A percentile compares a stretch with the other conserved stretches of the same genome.
Evolutionary conservation across 2,329 filamentous ascomycete species (phyloP).

Genomic region (Colletotrichum somersetense): DNA sequence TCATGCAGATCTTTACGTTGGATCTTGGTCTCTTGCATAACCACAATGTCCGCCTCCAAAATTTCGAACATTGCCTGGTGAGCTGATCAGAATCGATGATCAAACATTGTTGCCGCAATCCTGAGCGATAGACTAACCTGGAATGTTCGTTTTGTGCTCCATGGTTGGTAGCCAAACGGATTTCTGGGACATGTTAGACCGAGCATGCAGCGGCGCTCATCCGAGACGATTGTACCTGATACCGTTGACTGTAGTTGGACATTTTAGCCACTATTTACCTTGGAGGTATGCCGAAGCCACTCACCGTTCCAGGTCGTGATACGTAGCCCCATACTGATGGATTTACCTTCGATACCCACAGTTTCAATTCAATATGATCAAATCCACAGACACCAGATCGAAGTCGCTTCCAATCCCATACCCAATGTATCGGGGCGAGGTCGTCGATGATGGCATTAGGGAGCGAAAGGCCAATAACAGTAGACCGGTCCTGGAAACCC

Average conservation of each 20-base stretch:
- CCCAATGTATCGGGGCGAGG: constrained; percentile 1
- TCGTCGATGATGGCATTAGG: constrained; percentile 6
- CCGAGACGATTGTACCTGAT: constrained; percentile 68
- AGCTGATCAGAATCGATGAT: constrained; percentile 15
- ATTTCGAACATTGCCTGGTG: constrained; percentile 90
- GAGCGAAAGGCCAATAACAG: neutral
- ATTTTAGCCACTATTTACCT: constrained; percentile 44
- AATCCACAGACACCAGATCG: neutral
- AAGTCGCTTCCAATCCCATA: constrained; percentile 18
- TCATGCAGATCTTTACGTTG: constrained; percentile 91
- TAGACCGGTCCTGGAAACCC: neutral
- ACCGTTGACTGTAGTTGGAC: constrained; percentile 73
- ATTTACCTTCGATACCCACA: neutral
- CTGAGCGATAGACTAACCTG: constrained; percentile 60
- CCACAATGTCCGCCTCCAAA: constrained; percentile 90
- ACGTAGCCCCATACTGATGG: constrained; percentile 74
- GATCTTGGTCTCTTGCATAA: constrained; percentile 97
- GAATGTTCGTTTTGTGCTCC: constrained; percentile 78
- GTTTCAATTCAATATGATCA: neutral
- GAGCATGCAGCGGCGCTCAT: neutral
- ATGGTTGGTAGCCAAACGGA: constrained; percentile 87
- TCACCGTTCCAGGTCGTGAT: constrained; percentile 90
- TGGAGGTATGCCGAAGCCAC: constrained; percentile 42
- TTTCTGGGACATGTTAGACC: constrained; percentile 65
- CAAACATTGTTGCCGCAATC: neutral